Evolutionary conservation across 2,329 filamentous ascomycete species (phyloP).

Genomic region (Coniochaeta hoffmannii): DNA sequence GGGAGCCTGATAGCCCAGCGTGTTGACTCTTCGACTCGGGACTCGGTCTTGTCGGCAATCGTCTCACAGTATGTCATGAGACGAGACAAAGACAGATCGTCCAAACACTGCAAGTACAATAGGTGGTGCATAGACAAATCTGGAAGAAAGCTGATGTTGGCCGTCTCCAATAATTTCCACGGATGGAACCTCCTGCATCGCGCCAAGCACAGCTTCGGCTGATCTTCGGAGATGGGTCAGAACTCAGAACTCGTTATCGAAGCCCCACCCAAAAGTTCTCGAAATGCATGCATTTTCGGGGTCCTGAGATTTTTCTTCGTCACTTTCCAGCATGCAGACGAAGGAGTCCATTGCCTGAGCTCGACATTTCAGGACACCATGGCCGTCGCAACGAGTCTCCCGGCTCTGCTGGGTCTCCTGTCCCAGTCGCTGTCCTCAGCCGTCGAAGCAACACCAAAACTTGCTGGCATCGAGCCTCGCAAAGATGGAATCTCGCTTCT

Average conservation of each 20-base stretch:
- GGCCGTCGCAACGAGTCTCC: conserved; percentile 20
- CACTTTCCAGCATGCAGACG: neutral
- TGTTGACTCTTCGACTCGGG: too few species aligned
- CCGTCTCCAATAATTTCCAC: neutral
- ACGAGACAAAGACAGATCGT: neutral
- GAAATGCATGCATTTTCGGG: neutral
- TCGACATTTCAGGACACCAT: conserved; percentile 11
- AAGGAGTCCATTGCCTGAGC: neutral
- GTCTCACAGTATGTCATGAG: neutral
- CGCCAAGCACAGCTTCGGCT: neutral
- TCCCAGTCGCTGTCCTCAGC: conserved; percentile 55
- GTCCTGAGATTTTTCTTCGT: neutral
- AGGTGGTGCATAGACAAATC: neutral
- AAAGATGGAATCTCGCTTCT: conserved; percentile 87
- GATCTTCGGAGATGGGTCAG: neutral
- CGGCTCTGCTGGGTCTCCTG: conserved; percentile 46
- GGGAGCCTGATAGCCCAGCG: neutral
- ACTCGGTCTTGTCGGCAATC: too few species aligned
- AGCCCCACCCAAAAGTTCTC: neutral
- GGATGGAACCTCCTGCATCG: neutral
- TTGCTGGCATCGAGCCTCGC: conserved; percentile 60
- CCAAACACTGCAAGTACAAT: neutral
- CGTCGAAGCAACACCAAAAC: conserved; percentile 57
- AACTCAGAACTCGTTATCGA: neutral
- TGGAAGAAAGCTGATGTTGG: neutral